Evolutionary conservation across 768 basidiomycete genomes (phyloP), one percentile per base, ranked within the genome.

Genomic region (Macrolepiota fuliginosa): DNA sequence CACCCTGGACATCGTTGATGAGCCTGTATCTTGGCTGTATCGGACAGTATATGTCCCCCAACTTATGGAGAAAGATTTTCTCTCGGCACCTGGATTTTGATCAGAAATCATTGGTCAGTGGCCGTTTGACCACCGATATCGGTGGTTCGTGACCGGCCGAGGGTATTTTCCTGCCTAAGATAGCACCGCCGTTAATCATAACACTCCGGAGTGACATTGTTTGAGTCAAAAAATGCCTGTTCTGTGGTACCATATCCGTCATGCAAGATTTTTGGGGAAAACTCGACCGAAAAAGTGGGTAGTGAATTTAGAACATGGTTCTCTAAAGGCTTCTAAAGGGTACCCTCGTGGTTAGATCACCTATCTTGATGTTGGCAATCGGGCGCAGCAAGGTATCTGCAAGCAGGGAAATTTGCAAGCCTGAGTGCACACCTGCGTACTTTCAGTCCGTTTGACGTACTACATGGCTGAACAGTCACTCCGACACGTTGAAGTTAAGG

Each of bases 1-100:
- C 15, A 53, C 54, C 55, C 55, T 56, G 55, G 39, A 45, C 29
- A 56, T 56, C 55, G 27, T 4, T 32, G 56, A 57, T 57, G 46
- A 57, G 32, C 47, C 46, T 50, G 56, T n/a, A 13, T 35, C 29
- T 32, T 32, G 27, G 24, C 3, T 40, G 36, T 5, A 2, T 58
- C 22, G 35, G 46, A 58, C 46, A 50, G 47, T 49, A 55, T 55
- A 55, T 55, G 54, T 55, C 54, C 39, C 42, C 15, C 32, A 52
- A 35, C 51, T 3, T 35, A 52, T 17, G 51, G 51, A 35, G 51
- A 52, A 52, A 32, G 51, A 12, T 55, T 39, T 52, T 45, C 40
- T 42, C 17, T n/a, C n/a, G 52, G 22, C 19, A 19, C 29, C 29
- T 15, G 7, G n/a, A 29, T 27, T 17, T 17, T 35, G 51, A 52